These are phyloP conservation scores for Pisolithus microcarpus DNA, from an alignment of 768 basidiomycete genomes.

Conservation along the genomic window DNA sequence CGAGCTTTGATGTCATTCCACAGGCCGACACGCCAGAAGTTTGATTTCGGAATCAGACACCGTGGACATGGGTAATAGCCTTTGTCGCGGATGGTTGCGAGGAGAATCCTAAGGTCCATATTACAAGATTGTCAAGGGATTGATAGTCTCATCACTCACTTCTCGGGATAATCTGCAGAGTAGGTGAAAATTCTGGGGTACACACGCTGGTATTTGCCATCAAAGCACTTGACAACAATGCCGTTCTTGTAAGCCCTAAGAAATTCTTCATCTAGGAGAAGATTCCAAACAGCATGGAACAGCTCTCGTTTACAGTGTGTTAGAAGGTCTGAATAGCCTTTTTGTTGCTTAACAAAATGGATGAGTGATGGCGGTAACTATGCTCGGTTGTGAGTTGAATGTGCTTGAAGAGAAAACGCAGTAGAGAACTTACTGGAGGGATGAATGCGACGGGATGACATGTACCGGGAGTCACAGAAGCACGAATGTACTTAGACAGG, in stretches of 20 bases:
- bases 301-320: slow-evolving; percentile 14
- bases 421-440: slow-evolving; percentile 19
- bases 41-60: slow-evolving; percentile 13
- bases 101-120: slow-evolving; percentile 11
- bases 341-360: neutral
- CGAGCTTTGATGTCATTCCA: slow-evolving; percentile 12
- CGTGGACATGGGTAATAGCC: slow-evolving; percentile 23
- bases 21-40: slow-evolving; percentile 7
- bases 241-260: no score
- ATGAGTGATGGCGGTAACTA: neutral
- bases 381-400: neutral
- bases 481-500: no score
- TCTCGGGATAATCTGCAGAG: slow-evolving; percentile 7
- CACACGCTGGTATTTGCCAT: no score
- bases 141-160: neutral
- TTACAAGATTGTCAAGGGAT: neutral
- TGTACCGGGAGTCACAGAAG: no score
- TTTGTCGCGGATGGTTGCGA: slow-evolving; percentile 19
- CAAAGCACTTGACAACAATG: no score
- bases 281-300: no score
- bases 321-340: neutral
- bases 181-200: slow-evolving; percentile 12
- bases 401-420: no score
- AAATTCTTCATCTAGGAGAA: no score
- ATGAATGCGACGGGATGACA: no score